These are phyloP conservation scores for Acanthamoeba sp. DNA, from an alignment of 208 protist species.

Conservation along the genomic window DNA sequence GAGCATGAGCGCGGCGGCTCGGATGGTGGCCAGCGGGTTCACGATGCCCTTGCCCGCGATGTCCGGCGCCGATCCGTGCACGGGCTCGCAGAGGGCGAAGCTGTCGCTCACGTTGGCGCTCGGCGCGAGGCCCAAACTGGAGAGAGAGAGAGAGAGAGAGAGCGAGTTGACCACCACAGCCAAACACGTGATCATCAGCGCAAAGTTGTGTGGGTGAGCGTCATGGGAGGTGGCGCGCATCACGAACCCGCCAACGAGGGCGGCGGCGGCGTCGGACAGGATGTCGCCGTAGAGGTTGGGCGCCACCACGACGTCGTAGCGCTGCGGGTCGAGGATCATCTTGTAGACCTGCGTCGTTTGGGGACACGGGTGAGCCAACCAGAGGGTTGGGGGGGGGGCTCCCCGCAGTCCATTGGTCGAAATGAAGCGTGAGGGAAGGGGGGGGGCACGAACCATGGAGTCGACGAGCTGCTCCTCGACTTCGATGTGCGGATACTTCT, in stretches of 20 bases:
- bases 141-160: no score
- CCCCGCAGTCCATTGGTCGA: no score
- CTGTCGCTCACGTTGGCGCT: slow-evolving; percentile 85
- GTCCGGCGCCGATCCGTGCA: slow-evolving; percentile 84
- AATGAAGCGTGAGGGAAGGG: not conserved
- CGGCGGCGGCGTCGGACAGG: slow-evolving; percentile 82
- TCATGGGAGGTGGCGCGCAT: slow-evolving; percentile 39
- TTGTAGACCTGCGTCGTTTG: slow-evolving; percentile 53
- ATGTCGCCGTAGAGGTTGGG: slow-evolving; percentile 88
- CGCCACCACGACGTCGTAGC: slow-evolving; percentile 85
- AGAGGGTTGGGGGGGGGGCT: not conserved
- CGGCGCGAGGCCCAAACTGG: slow-evolving; percentile 83
- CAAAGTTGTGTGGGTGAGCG: slow-evolving; percentile 68
- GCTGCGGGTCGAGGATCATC: slow-evolving; percentile 79
- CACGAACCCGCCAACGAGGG: slow-evolving; percentile 80
- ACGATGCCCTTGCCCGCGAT: slow-evolving; percentile 69
- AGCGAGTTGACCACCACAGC: no score
- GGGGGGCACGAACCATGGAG: slow-evolving; percentile 56
- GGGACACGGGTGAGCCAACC: not conserved
- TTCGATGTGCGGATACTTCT: slow-evolving; percentile 72
- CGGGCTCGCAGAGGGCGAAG: slow-evolving; percentile 86
- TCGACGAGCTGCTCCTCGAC: slow-evolving; percentile 85
- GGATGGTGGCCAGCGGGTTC: slow-evolving; percentile 83
- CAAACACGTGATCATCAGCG: no score
- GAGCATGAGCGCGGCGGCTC: slow-evolving; percentile 77